Evolutionary conservation across 2,329 filamentous ascomycete species (phyloP), one percentile per base, ranked within the genome.

Genomic region (Ascochyta clinopodiicola): DNA sequence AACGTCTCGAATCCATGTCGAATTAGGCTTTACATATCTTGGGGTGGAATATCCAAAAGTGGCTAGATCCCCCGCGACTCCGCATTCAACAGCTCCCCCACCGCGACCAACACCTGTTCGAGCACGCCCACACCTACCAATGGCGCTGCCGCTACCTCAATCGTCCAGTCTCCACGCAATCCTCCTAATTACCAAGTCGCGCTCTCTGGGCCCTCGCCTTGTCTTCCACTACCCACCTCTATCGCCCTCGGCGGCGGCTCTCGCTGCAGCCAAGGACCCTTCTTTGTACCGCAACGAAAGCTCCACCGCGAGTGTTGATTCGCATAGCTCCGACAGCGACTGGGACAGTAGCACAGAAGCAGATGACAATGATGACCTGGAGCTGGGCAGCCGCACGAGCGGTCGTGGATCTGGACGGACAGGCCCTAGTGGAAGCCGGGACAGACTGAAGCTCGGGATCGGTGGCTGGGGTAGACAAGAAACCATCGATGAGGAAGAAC

Each of bases 201-300:
- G 72, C 43, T 73, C 71, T 17, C 73, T 73, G 25, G 73, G 74
- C 6, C 73, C 73, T 3, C 72, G 73, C 7, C 72, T 78, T n/a
- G 74, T 77, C 34, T 78, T 77, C 59, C 75, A 78, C 59, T 77
- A 77, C 39, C 75, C 75, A 22, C 72, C 72, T 5, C 63, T 76
- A n/a, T 74, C 75, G 21, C 69, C 72, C 2, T 73, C 70, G 6
- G 69, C 71, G 2, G 66, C 70, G n/a, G 67, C 70, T 6, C 66
- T 75, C 25, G 68, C 69, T 7, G 68, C 68, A 8, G 69, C 68
- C 39, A 70, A 69, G 35, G 66, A 70, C 31, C 69, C 74, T 2
- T 60, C 67, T 1, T 77, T 75, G 75, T 77, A 72, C 51, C 70
- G 74, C 32, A 69, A 71, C 46, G 67, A 70, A 40, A 72, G 71